Evolutionary conservation across 192 early-diverging fungal species (phyloP).

Genomic region (Podila minutissima): DNA sequence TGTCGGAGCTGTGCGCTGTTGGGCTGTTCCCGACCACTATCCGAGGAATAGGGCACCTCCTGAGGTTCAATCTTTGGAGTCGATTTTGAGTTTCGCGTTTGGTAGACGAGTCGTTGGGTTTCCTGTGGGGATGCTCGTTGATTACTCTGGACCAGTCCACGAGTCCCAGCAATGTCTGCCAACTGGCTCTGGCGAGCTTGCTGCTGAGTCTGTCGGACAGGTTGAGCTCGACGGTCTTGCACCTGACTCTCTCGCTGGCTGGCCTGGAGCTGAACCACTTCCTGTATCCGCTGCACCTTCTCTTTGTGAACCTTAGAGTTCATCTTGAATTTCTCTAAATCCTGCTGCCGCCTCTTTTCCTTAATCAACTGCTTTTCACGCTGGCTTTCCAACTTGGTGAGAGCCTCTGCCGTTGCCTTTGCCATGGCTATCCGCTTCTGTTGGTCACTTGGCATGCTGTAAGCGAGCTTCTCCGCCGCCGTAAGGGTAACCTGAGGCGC

Average conservation of each 20-base stretch:
- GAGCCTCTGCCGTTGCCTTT: conserved; percentile 11
- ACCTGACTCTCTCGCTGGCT: conserved; percentile 12
- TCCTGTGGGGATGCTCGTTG: conserved; percentile 14
- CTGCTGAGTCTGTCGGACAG: conserved; percentile 40
- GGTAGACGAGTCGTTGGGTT: background rate
- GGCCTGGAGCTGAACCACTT: conserved; percentile 3
- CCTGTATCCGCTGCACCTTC: conserved; percentile 27
- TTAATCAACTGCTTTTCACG: conserved; percentile 13
- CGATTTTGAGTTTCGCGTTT: background rate
- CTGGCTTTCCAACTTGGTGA: conserved; percentile 8
- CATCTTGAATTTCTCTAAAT: conserved; percentile 33
- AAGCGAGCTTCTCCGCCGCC: conserved; percentile 4
- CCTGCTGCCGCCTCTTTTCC: conserved; percentile 14
- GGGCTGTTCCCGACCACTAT: background rate
- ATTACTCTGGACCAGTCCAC: conserved; percentile 15
- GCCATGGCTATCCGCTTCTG: conserved; percentile 19
- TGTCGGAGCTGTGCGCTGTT: background rate
- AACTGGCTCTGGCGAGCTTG: conserved; percentile 21
- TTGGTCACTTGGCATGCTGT: conserved; percentile 11
- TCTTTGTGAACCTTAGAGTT: conserved; percentile 18
- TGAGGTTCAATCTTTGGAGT: background rate
- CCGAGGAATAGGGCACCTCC: background rate
- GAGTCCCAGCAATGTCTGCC: conserved; percentile 2
- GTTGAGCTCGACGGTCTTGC: conserved; percentile 43
- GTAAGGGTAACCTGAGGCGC: background rate